These are phyloP conservation scores for Silene coronaria DNA, from an alignment of 179 eudicot species.

Conservation along the genomic window DNA sequence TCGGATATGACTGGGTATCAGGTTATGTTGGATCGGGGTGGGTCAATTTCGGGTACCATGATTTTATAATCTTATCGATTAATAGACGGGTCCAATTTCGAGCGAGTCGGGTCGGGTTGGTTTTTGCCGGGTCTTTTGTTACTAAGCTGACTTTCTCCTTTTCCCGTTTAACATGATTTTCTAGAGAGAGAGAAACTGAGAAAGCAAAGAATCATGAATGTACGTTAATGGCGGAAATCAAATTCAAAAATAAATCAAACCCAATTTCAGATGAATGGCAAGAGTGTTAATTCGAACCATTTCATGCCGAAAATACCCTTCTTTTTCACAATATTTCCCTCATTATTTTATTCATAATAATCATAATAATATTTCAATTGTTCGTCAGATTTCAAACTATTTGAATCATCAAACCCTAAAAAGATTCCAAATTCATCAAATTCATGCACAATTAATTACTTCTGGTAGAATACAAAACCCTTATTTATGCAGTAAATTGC, in stretches of 20 bases:
- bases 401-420: conserved; percentile 27
- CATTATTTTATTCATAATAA: conserved; percentile 15
- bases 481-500: conserved; percentile 43
- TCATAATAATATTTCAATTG: neutral
- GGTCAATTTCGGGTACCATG: neutral
- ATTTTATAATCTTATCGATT: neutral
- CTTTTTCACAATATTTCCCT: conserved; percentile 18
- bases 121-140: neutral
- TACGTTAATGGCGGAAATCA: conserved; percentile 36
- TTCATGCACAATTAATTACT: conserved; percentile 54
- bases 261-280: conserved; percentile 47
- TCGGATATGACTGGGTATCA: neutral
- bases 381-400: conserved; percentile 12
- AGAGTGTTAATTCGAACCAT: conserved; percentile 32
- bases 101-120: neutral
- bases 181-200: neutral
- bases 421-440: conserved; percentile 38
- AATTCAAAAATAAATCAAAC: conserved; percentile 16
- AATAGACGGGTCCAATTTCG: neutral
- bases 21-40: neutral
- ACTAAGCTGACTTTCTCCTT: neutral
- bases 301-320: conserved; percentile 24
- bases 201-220: conserved; percentile 11
- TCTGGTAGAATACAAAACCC: conserved; percentile 47
- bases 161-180: neutral